phyloP scores from a whole-genome alignment of 371 early-diverging fungal species.

The Haplosporangium sp. region DNA sequence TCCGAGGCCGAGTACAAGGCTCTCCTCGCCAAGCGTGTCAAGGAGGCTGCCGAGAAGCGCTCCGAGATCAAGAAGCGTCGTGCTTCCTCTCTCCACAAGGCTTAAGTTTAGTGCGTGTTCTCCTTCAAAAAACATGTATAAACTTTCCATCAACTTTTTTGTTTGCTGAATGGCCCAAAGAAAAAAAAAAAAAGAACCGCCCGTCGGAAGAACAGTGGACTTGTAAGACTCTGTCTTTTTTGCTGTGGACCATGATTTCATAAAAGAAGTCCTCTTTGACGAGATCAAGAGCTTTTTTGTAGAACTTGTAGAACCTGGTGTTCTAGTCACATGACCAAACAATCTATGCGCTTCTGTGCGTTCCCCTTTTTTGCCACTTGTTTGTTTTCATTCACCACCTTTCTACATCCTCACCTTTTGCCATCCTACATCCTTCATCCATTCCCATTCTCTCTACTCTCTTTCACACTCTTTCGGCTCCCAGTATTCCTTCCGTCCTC shows the following conservation, averaged over 20 bases:
- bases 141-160: constrained; percentile 4
- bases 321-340: too few species aligned
- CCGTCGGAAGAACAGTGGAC: too few species aligned
- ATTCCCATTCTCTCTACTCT: background rate
- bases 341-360: background rate
- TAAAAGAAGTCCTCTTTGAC: too few species aligned
- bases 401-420: background rate
- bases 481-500: background rate
- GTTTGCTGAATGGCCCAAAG: background rate
- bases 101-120: constrained; percentile 12
- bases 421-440: background rate
- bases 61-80: constrained; percentile 70
- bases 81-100: constrained; percentile 66
- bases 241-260: background rate
- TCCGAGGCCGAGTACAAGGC: constrained; percentile 93
- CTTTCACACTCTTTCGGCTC: background rate
- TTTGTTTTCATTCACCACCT: too few species aligned
- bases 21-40: constrained; percentile 90
- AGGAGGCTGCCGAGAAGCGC: constrained; percentile 88
- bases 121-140: constrained; percentile 10
- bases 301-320: too few species aligned
- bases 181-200: background rate
- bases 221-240: background rate
- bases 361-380: background rate
- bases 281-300: too few species aligned